These are phyloP conservation scores for Lasiosphaeriaceae sp. DNA, from an alignment of 495 filamentous ascomycete species.

Conservation along the genomic window DNA sequence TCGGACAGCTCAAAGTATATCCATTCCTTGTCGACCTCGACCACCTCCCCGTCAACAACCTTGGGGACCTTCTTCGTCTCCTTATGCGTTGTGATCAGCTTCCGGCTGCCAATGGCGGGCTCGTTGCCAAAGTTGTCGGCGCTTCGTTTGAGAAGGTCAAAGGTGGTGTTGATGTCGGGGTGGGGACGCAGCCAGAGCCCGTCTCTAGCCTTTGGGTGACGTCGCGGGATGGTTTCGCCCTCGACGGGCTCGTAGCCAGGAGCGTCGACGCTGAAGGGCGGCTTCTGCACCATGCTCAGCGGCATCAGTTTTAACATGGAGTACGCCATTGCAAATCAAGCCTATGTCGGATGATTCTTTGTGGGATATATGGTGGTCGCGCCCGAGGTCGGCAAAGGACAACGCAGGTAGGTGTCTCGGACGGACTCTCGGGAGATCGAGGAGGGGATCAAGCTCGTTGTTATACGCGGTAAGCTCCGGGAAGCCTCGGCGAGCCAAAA, in stretches of 20 bases:
- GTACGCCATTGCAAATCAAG: conserved; percentile 4
- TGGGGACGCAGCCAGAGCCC: conserved; percentile 48
- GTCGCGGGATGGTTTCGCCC: conserved; percentile 61
- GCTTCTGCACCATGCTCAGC: conserved; percentile 41
- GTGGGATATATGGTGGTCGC: no score
- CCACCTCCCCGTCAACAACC: conserved; percentile 58
- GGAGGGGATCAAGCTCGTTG: no score
- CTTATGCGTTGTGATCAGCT: conserved; percentile 54
- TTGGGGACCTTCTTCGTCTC: conserved; percentile 67
- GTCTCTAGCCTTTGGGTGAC: conserved; percentile 51
- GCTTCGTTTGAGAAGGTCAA: conserved; percentile 53
- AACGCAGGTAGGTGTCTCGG: no score
- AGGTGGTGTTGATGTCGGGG: conserved; percentile 52
- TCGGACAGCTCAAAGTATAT: conserved; percentile 60
- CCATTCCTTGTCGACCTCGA: conserved; percentile 64
- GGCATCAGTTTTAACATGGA: conserved; percentile 22
- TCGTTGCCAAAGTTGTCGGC: conserved; percentile 52
- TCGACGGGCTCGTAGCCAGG: conserved; percentile 44
- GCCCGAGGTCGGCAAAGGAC: no score
- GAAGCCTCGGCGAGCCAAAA: no score
- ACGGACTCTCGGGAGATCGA: no score
- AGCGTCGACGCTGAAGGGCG: conserved; percentile 54
- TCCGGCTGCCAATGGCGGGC: conserved; percentile 55
- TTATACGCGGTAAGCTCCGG: no score
- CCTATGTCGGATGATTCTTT: no score